phyloP scores from a whole-genome alignment of 2,329 filamentous ascomycete genomes.

The Neonectria punicea region DNA sequence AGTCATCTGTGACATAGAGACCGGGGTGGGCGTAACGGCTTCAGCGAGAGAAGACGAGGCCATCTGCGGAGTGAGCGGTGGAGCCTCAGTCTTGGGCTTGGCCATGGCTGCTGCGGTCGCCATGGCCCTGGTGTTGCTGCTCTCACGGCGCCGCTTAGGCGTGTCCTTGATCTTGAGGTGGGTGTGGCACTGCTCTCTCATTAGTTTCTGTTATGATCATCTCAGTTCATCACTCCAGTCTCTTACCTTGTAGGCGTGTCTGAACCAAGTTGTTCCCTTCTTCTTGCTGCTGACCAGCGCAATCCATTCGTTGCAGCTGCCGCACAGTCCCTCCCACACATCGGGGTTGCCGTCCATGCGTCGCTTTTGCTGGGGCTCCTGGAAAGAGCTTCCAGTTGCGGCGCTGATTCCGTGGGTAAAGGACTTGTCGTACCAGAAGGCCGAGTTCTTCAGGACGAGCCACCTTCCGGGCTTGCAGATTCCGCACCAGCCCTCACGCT shows the following conservation, averaged over 20 bases:
- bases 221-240: conserved; percentile 2
- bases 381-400: conserved; percentile 81
- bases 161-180: conserved; percentile 78
- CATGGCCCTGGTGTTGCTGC: conserved; percentile 59
- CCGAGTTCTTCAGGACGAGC: conserved; percentile 89
- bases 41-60: conserved; percentile 35
- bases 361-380: conserved; percentile 78
- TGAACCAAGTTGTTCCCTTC: conserved; percentile 92
- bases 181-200: conserved; percentile 69
- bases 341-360: conserved; percentile 84
- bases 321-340: conserved; percentile 83
- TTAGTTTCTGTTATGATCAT: conserved; percentile 28
- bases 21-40: conserved; percentile 42
- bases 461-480: conserved; percentile 88
- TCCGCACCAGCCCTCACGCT: conserved; percentile 89
- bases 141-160: conserved; percentile 74
- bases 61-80: conserved; percentile 48
- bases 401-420: conserved; percentile 90
- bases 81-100: conserved; percentile 60
- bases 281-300: conserved; percentile 86
- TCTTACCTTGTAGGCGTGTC: conserved; percentile 86
- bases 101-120: conserved; percentile 55
- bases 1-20: conserved; percentile 42
- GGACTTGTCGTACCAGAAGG: conserved; percentile 93
- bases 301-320: conserved; percentile 84